These are phyloP conservation scores for Yarrowia keelungensis DNA, from an alignment of 805 yeast genomes.

Conservation along the genomic window DNA sequence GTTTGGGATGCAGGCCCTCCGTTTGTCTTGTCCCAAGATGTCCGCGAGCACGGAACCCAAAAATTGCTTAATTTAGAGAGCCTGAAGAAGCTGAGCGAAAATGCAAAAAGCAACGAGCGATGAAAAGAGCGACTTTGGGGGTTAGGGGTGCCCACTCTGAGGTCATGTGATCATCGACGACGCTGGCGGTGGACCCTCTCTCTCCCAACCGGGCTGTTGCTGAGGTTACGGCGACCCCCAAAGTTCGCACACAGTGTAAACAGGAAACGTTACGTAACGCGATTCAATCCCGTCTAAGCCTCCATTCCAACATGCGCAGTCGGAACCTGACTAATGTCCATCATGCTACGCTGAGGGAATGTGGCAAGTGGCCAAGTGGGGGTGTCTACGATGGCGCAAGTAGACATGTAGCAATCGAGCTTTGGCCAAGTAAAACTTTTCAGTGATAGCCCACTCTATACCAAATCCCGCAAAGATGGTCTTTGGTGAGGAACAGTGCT, in stretches of 20 bases:
- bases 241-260: slow-evolving; percentile 5
- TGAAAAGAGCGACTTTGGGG: background rate
- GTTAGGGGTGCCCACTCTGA: background rate
- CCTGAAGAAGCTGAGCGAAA: background rate
- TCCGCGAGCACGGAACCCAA: slow-evolving; percentile 10
- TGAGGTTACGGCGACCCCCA: background rate
- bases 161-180: slow-evolving; percentile 7
- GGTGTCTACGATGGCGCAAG: background rate
- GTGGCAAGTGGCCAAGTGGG: too few species aligned
- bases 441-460: background rate
- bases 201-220: background rate
- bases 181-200: too few species aligned
- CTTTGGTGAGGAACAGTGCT: background rate
- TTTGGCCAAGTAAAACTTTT: background rate
- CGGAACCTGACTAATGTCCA: background rate
- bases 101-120: background rate
- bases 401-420: background rate
- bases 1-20: background rate
- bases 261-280: slow-evolving; percentile 17
- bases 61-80: slow-evolving; percentile 2
- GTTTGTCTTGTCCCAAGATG: slow-evolving; percentile 17
- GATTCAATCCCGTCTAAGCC: slow-evolving; percentile 12
- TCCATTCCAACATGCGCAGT: slow-evolving; percentile 13
- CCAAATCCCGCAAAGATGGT: background rate
- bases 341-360: background rate